Evolutionary conservation across 164 flowering plant genomes (phyloP).

Genomic region (Sextonia rubra): DNA sequence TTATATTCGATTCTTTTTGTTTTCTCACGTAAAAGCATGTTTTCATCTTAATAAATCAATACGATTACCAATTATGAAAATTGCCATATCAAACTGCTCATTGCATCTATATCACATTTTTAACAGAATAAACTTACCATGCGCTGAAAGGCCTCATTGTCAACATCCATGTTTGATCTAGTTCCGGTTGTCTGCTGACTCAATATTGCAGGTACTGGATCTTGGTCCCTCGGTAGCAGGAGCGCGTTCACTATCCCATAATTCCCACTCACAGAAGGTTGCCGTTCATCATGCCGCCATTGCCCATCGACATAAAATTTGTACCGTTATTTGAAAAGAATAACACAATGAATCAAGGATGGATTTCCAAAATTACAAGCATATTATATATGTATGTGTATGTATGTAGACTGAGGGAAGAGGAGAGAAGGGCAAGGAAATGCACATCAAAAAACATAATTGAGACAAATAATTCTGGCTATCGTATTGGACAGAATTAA

Average conservation of each 20-base stretch:
- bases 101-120: not conserved
- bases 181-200: constrained; percentile 34
- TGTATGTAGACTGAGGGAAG: too few species aligned
- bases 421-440: not conserved
- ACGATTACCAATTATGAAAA: too few species aligned
- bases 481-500: not conserved
- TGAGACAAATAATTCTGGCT: not conserved
- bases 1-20: too few species aligned
- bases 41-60: too few species aligned
- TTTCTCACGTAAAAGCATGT: too few species aligned
- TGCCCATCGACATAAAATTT: constrained; percentile 93
- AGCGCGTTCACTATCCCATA: constrained; percentile 80
- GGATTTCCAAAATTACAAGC: not conserved
- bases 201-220: constrained; percentile 25
- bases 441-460: too few species aligned
- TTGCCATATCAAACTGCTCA: too few species aligned
- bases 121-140: constrained; percentile 38
- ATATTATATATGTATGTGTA: too few species aligned
- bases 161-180: constrained; percentile 83
- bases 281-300: constrained; percentile 82
- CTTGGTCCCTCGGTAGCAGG: constrained; percentile 45
- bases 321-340: constrained; percentile 46
- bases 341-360: not conserved
- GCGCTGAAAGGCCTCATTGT: constrained; percentile 55
- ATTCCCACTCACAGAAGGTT: constrained; percentile 47